phyloP scores from a whole-genome alignment of 257 asterid species.

The Fraxinus americana region DNA sequence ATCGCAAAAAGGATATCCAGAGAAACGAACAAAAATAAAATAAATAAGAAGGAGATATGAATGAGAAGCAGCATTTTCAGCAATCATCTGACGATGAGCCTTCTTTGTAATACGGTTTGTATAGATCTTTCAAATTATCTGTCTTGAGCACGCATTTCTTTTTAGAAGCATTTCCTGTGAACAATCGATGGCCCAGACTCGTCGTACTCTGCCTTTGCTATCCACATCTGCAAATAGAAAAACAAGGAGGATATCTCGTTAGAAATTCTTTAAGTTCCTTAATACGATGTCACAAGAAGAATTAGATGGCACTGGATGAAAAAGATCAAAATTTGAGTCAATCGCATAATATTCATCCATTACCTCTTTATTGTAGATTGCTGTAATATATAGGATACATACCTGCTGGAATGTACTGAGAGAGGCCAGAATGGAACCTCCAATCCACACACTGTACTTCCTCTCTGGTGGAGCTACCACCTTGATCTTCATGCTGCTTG shows the following conservation, averaged over 20 bases:
- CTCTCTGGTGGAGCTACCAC: conserved; percentile 90
- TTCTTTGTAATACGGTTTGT: neutral
- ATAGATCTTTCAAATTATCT: conserved; percentile 22
- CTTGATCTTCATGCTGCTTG: conserved; percentile 84
- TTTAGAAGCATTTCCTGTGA: conserved; percentile 42
- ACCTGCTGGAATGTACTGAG: conserved; percentile 96
- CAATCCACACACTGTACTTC: conserved; percentile 89
- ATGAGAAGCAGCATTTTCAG: neutral
- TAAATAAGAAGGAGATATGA: too few relatives aligned
- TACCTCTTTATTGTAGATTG: neutral
- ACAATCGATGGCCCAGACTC: conserved; percentile 63
- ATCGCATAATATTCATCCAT: too few relatives aligned
- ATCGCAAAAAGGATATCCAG: neutral
- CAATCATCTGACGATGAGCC: conserved; percentile 19
- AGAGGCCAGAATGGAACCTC: conserved; percentile 82
- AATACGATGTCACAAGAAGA: too few relatives aligned
- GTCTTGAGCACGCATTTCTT: neutral
- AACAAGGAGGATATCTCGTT: neutral
- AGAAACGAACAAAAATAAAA: neutral
- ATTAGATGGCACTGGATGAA: too few relatives aligned
- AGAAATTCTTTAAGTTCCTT: neutral
- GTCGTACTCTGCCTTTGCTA: conserved; percentile 57
- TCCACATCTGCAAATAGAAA: neutral
- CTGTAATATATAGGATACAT: conserved; percentile 3
- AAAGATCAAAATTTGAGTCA: too few relatives aligned